phyloP scores from a whole-genome alignment of 139 green algal species.

The Coelastrella sp. region DNA sequence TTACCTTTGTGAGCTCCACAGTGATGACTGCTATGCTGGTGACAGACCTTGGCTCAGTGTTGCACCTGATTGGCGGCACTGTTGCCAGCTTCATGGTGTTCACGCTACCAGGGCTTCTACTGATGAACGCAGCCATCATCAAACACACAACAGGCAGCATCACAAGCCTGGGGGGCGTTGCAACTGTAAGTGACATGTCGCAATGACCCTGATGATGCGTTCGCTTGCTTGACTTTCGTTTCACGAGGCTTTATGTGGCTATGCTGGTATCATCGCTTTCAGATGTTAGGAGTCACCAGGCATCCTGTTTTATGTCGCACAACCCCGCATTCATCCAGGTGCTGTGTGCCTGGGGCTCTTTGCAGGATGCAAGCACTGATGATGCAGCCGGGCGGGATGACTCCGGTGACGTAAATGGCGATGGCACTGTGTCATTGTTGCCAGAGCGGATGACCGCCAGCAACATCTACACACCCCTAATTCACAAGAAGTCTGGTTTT shows the following conservation, averaged over 20 bases:
- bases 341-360: neutral
- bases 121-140: conserved; percentile 47
- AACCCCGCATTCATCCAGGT: neutral
- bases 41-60: conserved; percentile 71
- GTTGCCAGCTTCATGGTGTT: conserved; percentile 79
- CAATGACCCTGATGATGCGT: neutral
- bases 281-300: neutral
- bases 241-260: too few species aligned
- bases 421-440: neutral
- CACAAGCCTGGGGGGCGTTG: neutral
- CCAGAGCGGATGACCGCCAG: neutral
- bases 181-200: neutral
- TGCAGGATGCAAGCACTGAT: neutral
- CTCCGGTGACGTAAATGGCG: neutral
- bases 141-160: conserved; percentile 20
- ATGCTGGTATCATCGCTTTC: too few species aligned
- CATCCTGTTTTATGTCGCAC: neutral
- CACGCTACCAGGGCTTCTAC: conserved; percentile 68
- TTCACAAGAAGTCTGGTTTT: conserved; percentile 45
- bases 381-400: too few species aligned
- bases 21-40: conserved; percentile 43
- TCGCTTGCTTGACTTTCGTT: neutral
- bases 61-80: conserved; percentile 76
- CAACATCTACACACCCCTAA: neutral
- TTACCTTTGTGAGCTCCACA: conserved; percentile 58